These are phyloP conservation scores for Galerina sulciceps DNA, from an alignment of 768 basidiomycete species.

Conservation along the genomic window DNA sequence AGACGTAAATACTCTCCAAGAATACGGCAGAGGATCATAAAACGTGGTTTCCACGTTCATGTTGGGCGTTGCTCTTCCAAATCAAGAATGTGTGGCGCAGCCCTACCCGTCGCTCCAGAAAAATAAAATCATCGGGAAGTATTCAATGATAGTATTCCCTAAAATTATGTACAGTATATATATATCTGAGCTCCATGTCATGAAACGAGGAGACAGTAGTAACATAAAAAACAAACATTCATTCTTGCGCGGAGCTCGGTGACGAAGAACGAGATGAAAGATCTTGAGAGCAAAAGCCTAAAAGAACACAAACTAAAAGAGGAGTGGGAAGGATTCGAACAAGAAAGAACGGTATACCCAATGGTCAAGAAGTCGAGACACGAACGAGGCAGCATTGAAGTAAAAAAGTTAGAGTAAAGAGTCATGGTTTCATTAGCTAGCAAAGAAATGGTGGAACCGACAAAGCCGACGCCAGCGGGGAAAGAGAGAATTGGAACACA, in stretches of 20 bases:
- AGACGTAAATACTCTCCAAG: no score
- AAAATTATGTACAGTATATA: constrained; percentile 13
- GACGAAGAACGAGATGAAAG: neutral
- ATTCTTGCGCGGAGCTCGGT: neutral
- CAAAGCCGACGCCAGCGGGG: no score
- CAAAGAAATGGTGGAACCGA: no score
- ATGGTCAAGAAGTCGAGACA: no score
- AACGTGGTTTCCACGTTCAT: neutral
- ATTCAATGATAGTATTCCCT: constrained; percentile 1
- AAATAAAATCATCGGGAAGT: neutral
- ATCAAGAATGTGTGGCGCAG: constrained; percentile 12
- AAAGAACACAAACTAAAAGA: no score
- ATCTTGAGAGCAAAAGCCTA: neutral
- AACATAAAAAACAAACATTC: neutral
- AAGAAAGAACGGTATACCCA: no score
- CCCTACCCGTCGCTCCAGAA: neutral
- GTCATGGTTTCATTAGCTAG: no score
- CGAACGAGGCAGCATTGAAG: no score
- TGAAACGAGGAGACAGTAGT: neutral
- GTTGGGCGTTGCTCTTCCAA: neutral
- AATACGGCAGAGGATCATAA: neutral
- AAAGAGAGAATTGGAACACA: no score
- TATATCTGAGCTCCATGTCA: constrained; percentile 4
- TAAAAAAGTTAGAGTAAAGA: no score
- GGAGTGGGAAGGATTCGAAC: no score